phyloP scores from a whole-genome alignment of 2,329 filamentous ascomycete genomes.

The Fusarium denticulatum region DNA sequence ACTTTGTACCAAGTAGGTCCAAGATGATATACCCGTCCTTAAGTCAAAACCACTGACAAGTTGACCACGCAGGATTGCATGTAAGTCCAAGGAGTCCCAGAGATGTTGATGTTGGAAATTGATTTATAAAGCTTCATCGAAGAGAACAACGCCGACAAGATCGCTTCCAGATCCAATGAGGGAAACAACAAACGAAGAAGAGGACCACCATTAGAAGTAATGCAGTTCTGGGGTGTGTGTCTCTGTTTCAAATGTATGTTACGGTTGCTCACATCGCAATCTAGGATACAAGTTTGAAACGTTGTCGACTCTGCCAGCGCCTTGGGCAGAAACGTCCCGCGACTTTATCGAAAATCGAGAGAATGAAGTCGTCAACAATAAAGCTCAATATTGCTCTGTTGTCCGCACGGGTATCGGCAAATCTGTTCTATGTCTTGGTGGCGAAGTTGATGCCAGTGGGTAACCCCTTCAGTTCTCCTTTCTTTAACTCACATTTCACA shows the following conservation, averaged over 20 bases:
- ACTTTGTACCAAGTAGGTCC: slow-evolving; percentile 84
- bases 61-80: slow-evolving; percentile 59
- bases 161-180: slow-evolving; percentile 68
- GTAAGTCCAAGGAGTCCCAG: slow-evolving; percentile 50
- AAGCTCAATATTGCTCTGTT: slow-evolving; percentile 94
- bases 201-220: slow-evolving; percentile 74
- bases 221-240: slow-evolving; percentile 86
- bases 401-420: slow-evolving; percentile 88
- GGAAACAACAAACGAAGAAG: slow-evolving; percentile 45
- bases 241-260: neutral
- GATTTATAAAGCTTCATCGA: slow-evolving; percentile 80
- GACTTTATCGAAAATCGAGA: slow-evolving; percentile 83
- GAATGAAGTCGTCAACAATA: slow-evolving; percentile 80
- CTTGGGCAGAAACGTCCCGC: slow-evolving; percentile 77
- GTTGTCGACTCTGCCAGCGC: slow-evolving; percentile 76
- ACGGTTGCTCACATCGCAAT: neutral
- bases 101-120: neutral
- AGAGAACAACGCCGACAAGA: slow-evolving; percentile 82
- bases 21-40: slow-evolving; percentile 13
- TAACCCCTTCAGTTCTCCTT: neutral
- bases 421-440: slow-evolving; percentile 80
- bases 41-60: slow-evolving; percentile 10
- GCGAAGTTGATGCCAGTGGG: slow-evolving; percentile 90
- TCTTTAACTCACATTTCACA: slow-evolving; percentile 43
- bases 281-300: slow-evolving; percentile 97